Conservation (phyloP, 2,329 filamentous ascomycete species). For the Fusarium chuoi region DNA sequence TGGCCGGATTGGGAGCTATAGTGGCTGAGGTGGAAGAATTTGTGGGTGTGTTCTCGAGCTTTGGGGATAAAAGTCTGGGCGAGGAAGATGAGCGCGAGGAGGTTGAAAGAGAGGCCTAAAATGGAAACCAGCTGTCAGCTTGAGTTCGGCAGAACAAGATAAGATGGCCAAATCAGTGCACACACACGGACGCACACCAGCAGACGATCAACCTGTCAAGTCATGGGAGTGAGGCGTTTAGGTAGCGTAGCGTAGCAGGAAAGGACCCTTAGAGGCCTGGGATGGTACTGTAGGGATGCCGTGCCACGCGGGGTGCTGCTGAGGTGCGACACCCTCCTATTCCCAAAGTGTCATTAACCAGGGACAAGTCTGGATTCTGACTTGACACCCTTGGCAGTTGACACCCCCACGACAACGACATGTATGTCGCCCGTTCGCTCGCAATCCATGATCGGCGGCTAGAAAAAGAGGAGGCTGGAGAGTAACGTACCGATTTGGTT, state of each 20-base stretch:
- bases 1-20: slow-evolving; percentile 73
- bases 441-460: slow-evolving; percentile 1
- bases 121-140: slow-evolving; percentile 38
- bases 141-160: not conserved
- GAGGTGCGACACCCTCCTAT: slow-evolving; percentile 25
- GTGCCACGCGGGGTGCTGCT: slow-evolving; percentile 41
- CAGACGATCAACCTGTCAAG: slow-evolving; percentile 23
- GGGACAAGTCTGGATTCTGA: slow-evolving; percentile 20
- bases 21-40: slow-evolving; percentile 90
- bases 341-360: slow-evolving; percentile 14
- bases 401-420: slow-evolving; percentile 2
- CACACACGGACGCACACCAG: slow-evolving; percentile 18
- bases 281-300: slow-evolving; percentile 23
- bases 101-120: slow-evolving; percentile 82
- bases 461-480: slow-evolving; percentile 16
- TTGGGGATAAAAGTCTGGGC: slow-evolving; percentile 85
- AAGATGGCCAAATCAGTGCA: slow-evolving; percentile 9
- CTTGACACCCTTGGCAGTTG: slow-evolving; percentile 17
- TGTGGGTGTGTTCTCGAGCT: slow-evolving; percentile 80
- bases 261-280: slow-evolving; percentile 23
- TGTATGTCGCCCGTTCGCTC: slow-evolving; percentile 4
- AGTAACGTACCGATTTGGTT: slow-evolving; percentile 79
- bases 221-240: slow-evolving; percentile 27
- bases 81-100: slow-evolving; percentile 83
- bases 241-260: slow-evolving; percentile 20